phyloP scores from a whole-genome alignment of 306 rosid genomes.

The Neltuma alba region DNA sequence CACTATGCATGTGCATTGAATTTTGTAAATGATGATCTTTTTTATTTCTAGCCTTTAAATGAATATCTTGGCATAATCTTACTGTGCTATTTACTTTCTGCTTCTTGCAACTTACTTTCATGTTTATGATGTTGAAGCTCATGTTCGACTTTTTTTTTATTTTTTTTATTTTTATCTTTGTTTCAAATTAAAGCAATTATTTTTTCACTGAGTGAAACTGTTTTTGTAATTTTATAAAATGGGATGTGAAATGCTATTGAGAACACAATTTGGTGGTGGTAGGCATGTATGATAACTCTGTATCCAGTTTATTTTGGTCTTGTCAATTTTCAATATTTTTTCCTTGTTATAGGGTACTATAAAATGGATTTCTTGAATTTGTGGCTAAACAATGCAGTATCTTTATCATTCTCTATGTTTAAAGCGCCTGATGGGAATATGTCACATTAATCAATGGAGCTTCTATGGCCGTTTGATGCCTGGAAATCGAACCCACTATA shows the following conservation, averaged over 20 bases:
- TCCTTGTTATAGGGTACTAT: background rate
- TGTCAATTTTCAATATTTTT: background rate
- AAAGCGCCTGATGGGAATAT: slow-evolving; percentile 1
- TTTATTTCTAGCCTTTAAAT: slow-evolving; percentile 7
- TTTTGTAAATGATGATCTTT: background rate
- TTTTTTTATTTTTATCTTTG: no score
- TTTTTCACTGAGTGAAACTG: background rate
- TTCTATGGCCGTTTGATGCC: background rate
- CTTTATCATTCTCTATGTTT: no score
- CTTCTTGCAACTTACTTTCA: background rate
- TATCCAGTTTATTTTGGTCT: background rate
- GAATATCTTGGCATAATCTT: background rate
- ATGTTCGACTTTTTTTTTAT: background rate
- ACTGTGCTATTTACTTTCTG: background rate
- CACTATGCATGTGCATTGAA: background rate
- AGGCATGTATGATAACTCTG: background rate
- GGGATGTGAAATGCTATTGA: background rate
- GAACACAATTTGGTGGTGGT: background rate
- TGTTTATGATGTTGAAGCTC: background rate
- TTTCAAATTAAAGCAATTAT: background rate
- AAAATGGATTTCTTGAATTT: background rate
- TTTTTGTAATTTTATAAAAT: background rate
- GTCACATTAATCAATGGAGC: background rate
- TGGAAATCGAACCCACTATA: background rate
- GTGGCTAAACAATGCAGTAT: background rate